A percentile compares a stretch with the other conserved stretches of the same genome.
phyloP scores from a whole-genome alignment of 2,329 filamentous ascomycete species.

The Thielaviopsis cerberus region DNA sequence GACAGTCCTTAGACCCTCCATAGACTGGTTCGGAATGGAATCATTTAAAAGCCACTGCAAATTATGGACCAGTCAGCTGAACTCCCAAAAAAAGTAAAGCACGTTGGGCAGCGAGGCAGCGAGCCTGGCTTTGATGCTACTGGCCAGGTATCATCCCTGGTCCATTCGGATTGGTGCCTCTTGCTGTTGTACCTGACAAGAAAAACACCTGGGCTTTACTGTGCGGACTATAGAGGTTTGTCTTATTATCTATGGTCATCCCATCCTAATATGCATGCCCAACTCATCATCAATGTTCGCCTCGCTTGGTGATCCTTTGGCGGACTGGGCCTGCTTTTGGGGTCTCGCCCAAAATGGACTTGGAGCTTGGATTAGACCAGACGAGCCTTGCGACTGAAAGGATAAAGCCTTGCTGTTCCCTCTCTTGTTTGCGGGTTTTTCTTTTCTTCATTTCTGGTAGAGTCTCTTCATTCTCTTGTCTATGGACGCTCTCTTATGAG shows the following conservation, averaged over 20 bases:
- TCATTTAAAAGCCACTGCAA: background rate
- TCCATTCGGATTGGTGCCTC: background rate
- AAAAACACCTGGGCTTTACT: background rate
- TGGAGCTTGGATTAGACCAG: background rate
- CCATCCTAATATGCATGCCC: constrained; percentile 9
- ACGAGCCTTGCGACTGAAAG: background rate
- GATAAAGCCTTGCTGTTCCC: background rate
- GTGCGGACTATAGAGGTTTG: background rate
- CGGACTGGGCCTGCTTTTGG: too few species aligned
- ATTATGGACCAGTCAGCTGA: background rate
- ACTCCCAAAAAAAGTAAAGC: background rate
- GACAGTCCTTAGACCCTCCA: too few species aligned
- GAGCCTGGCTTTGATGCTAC: background rate
- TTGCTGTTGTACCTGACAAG: background rate
- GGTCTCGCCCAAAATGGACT: background rate
- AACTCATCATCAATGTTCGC: constrained; percentile 3
- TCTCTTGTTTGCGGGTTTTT: background rate
- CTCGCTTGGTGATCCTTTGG: background rate
- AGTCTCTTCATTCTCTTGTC: background rate
- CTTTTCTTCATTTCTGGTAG: background rate
- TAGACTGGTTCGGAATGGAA: background rate
- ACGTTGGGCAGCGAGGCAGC: background rate
- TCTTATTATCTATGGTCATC: constrained; percentile 7
- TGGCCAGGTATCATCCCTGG: background rate
- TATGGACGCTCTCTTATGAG: background rate